A percentile compares a stretch with the other conserved stretches of the same genome.
Evolutionary conservation across 768 basidiomycete genomes (phyloP).

Genomic region (Tephrocybe rancida): DNA sequence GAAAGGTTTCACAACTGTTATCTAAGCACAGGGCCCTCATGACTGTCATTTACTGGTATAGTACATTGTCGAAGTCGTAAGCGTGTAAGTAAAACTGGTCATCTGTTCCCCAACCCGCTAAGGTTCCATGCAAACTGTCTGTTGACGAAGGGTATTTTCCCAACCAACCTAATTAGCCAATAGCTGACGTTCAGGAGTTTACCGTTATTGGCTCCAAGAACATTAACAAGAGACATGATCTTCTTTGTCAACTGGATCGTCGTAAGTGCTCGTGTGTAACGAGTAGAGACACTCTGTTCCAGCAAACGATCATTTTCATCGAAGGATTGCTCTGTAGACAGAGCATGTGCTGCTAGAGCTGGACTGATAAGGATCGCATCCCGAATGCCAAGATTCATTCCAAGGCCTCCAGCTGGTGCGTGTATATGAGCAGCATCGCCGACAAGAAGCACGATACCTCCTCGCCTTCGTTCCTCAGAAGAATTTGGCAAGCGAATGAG

Average conservation of each 20-base stretch:
- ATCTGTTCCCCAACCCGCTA: slow-evolving; percentile 24
- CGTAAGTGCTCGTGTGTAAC: slow-evolving; percentile 40
- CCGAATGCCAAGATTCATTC: slow-evolving; percentile 62
- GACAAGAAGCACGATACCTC: slow-evolving; percentile 20
- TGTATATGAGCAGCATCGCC: slow-evolving; percentile 52
- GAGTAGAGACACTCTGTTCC: slow-evolving; percentile 32
- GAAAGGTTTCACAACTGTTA: no score
- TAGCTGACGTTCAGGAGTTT: slow-evolving; percentile 13
- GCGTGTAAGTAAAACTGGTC: background rate
- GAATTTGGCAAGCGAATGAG: slow-evolving; percentile 27
- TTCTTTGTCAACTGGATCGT: slow-evolving; percentile 44
- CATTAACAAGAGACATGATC: slow-evolving; percentile 19
- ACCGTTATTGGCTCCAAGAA: slow-evolving; percentile 4
- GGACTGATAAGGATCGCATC: slow-evolving; percentile 51
- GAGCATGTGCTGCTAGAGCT: slow-evolving; percentile 36
- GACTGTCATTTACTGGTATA: no score
- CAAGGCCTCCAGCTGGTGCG: slow-evolving; percentile 57
- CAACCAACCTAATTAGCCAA: slow-evolving; percentile 18
- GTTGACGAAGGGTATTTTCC: slow-evolving; percentile 15
- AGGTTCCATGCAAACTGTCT: slow-evolving; percentile 20
- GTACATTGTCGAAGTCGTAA: no score
- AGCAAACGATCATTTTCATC: slow-evolving; percentile 32
- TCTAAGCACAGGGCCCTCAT: no score
- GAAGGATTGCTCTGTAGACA: slow-evolving; percentile 14
- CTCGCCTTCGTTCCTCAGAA: background rate